Conservation (phyloP, 2,329 filamentous ascomycete genomes). For the Epichloe glyceriae region DNA sequence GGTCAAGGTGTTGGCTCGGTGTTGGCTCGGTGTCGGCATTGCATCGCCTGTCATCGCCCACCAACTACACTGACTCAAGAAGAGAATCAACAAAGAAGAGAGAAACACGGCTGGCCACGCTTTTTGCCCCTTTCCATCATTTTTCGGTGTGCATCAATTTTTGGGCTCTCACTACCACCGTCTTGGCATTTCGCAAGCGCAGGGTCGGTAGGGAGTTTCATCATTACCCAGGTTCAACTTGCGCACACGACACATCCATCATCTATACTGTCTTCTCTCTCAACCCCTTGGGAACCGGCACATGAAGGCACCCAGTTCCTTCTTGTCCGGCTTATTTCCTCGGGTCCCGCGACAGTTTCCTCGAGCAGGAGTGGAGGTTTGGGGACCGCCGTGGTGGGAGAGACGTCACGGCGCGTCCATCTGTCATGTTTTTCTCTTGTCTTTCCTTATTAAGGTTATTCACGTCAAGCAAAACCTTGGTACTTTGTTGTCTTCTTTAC, state of each 20-base stretch:
- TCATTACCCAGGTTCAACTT: not conserved
- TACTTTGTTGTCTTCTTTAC: slow-evolving; percentile 7
- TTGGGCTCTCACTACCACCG: not conserved
- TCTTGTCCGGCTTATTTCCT: not conserved
- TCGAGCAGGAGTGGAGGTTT: slow-evolving; percentile 18
- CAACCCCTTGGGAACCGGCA: slow-evolving; percentile 23
- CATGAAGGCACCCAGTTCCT: not conserved
- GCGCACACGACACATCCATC: not conserved
- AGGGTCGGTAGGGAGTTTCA: slow-evolving; percentile 13
- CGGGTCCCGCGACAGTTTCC: slow-evolving; percentile 34
- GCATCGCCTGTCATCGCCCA: not conserved
- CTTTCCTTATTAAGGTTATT: not conserved
- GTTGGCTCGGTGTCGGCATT: not conserved
- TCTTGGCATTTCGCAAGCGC: not conserved
- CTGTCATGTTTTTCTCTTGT: slow-evolving; percentile 4
- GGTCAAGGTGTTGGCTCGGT: not conserved
- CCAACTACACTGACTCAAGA: not conserved
- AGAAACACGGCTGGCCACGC: slow-evolving; percentile 5
- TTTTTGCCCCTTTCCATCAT: not conserved
- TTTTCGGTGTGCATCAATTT: not conserved
- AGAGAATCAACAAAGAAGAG: slow-evolving; percentile 1
- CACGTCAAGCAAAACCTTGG: not conserved
- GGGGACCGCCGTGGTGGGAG: slow-evolving; percentile 41
- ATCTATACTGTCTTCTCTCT: slow-evolving; percentile 55
- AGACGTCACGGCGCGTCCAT: slow-evolving; percentile 40